phyloP scores from a whole-genome alignment of 192 early-diverging fungal genomes.

The Podila minutissima region DNA sequence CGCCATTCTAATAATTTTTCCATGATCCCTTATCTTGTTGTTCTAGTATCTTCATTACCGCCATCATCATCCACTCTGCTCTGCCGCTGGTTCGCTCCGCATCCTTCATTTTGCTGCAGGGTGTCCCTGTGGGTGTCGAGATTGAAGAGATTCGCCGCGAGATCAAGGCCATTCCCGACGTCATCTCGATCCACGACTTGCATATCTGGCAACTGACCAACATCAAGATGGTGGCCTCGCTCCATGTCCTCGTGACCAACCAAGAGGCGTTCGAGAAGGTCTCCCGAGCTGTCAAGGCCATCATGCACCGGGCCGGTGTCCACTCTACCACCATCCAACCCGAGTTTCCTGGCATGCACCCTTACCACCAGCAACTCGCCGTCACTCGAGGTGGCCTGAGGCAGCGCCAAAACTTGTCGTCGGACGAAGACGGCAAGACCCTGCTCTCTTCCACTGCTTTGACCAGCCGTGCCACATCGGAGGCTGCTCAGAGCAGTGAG shows the following conservation, averaged over 20 bases:
- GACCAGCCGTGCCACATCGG: slow-evolving; percentile 11
- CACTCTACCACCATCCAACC: slow-evolving; percentile 94
- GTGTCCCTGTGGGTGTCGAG: slow-evolving; percentile 73
- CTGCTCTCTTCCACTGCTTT: slow-evolving; percentile 1
- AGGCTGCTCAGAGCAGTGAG: slow-evolving; percentile 21
- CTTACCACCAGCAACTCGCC: slow-evolving; percentile 9
- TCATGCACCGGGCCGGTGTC: slow-evolving; percentile 82
- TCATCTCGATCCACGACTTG: slow-evolving; percentile 87
- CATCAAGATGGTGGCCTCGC: slow-evolving; percentile 80
- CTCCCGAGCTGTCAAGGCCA: slow-evolving; percentile 73
- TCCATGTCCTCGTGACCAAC: slow-evolving; percentile 78
- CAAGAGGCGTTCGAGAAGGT: slow-evolving; percentile 77
- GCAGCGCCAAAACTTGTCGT: neutral
- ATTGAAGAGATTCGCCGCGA: slow-evolving; percentile 71
- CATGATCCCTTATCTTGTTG: neutral
- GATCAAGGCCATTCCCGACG: slow-evolving; percentile 67
- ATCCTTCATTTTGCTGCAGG: slow-evolving; percentile 83
- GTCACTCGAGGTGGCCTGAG: neutral
- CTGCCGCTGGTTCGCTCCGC: slow-evolving; percentile 65
- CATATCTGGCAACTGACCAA: slow-evolving; percentile 95
- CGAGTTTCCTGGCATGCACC: slow-evolving; percentile 69
- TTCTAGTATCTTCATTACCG: slow-evolving; percentile 63
- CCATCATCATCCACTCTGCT: slow-evolving; percentile 68
- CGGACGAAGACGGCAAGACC: slow-evolving; percentile 14
- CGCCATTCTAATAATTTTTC: neutral